phyloP scores from a whole-genome alignment of 768 basidiomycete species.

The Leucosporidium scottii region DNA sequence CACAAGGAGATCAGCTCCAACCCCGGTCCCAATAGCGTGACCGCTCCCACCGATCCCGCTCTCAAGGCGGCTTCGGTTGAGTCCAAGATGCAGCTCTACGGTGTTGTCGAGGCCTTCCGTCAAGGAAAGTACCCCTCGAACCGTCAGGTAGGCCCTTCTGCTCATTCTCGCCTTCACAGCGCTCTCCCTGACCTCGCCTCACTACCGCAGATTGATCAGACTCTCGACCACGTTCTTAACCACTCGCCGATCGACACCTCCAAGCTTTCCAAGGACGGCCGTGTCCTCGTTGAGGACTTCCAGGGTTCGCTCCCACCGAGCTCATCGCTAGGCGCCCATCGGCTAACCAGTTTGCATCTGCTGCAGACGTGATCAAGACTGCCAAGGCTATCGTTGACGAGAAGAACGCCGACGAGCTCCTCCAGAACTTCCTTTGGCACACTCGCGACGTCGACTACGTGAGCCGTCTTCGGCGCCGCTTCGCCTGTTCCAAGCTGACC shows the following conservation, averaged over 20 bases:
- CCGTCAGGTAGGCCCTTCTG: not conserved
- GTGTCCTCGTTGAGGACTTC: constrained; percentile 26
- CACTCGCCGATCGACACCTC: constrained; percentile 24
- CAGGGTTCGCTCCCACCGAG: not conserved
- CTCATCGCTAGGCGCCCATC: too few species aligned
- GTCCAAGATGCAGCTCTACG: constrained; percentile 71
- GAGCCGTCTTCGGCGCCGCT: constrained; percentile 8
- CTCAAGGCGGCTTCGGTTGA: constrained; percentile 67
- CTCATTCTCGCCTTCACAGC: not conserved
- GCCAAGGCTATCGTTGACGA: constrained; percentile 36
- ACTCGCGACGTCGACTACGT: constrained; percentile 54
- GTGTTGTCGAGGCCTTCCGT: constrained; percentile 71
- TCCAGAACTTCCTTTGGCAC: constrained; percentile 71
- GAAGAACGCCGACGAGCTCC: constrained; percentile 57
- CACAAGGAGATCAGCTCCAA: too few species aligned
- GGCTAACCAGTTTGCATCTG: constrained; percentile 28
- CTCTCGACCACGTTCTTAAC: constrained; percentile 59
- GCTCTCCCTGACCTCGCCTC: constrained; percentile 7
- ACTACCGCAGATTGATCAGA: constrained; percentile 59
- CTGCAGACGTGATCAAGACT: constrained; percentile 47
- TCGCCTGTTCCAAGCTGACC: not conserved
- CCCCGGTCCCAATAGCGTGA: constrained; percentile 45
- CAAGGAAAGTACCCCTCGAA: constrained; percentile 42
- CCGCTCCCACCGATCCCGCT: constrained; percentile 57
- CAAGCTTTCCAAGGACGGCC: constrained; percentile 33